These are phyloP conservation scores for Senna tora DNA, from an alignment of 306 rosid species.

Conservation along the genomic window DNA sequence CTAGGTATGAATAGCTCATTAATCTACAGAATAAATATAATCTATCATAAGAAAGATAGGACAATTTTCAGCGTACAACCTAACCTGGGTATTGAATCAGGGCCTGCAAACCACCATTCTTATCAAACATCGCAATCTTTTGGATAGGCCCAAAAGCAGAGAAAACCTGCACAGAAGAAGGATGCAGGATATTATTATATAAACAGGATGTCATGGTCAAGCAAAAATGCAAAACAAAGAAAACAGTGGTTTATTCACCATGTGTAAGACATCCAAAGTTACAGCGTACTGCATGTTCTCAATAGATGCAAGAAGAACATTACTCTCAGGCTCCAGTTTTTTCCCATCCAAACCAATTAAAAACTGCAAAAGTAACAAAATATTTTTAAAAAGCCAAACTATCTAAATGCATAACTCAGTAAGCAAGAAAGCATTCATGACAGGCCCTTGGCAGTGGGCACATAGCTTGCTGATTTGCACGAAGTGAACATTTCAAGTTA, in stretches of 20 bases:
- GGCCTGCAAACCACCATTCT: slow-evolving; percentile 95
- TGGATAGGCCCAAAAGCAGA: slow-evolving; percentile 94
- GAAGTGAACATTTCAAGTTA: neutral
- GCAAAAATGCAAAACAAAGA: neutral
- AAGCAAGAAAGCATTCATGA: slow-evolving; percentile 41
- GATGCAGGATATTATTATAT: slow-evolving; percentile 44
- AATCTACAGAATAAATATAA: neutral
- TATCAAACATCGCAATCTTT: slow-evolving; percentile 97
- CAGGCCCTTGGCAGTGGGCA: slow-evolving; percentile 1
- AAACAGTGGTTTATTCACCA: slow-evolving; percentile 49
- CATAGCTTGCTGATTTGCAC: neutral
- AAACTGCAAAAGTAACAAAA: slow-evolving; percentile 57
- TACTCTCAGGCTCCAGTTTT: slow-evolving; percentile 88
- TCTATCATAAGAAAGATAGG: neutral
- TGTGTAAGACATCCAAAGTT: slow-evolving; percentile 89
- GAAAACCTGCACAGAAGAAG: slow-evolving; percentile 63
- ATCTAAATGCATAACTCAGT: slow-evolving; percentile 39
- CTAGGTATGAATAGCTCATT: neutral
- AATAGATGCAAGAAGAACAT: slow-evolving; percentile 95
- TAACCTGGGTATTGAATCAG: slow-evolving; percentile 90
- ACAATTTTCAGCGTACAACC: slow-evolving; percentile 47
- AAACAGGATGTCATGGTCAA: slow-evolving; percentile 31
- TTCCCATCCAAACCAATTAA: slow-evolving; percentile 84
- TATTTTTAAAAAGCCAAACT: neutral
- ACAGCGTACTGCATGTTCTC: slow-evolving; percentile 98